Evolutionary conservation across 495 filamentous ascomycete genomes (phyloP).

Genomic region (Extremus antarcticus): DNA sequence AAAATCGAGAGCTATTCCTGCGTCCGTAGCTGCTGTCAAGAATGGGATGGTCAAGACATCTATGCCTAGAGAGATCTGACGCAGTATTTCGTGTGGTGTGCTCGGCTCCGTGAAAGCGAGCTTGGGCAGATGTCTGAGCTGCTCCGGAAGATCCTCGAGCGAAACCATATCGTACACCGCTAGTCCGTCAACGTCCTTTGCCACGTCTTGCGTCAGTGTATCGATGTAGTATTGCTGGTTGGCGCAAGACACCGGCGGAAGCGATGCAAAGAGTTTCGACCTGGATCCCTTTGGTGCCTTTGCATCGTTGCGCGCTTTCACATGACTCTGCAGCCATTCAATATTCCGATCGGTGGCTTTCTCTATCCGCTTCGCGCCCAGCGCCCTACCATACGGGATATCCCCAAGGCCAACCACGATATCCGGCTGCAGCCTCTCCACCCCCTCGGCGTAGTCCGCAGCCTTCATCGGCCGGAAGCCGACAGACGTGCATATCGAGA

Average conservation of each 20-base stretch:
- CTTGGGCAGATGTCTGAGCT: conserved; percentile 51
- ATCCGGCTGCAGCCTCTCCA: conserved; percentile 59
- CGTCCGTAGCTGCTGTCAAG: conserved; percentile 61
- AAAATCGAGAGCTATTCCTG: conserved; percentile 77
- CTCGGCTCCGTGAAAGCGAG: conserved; percentile 56
- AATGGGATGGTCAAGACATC: conserved; percentile 74
- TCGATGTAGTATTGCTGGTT: conserved; percentile 18
- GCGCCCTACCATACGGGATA: conserved; percentile 46
- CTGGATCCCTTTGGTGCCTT: not conserved
- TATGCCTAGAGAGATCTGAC: conserved; percentile 60
- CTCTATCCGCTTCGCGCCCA: conserved; percentile 56
- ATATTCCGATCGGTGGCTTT: conserved; percentile 84
- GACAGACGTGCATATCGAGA: conserved; percentile 70
- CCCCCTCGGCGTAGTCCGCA: conserved; percentile 53
- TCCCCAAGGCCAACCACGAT: conserved; percentile 72
- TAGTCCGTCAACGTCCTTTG: conserved; percentile 51
- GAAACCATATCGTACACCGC: conserved; percentile 69
- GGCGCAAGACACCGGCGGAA: conserved; percentile 11
- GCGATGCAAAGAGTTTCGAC: conserved; percentile 13
- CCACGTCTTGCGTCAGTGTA: not conserved
- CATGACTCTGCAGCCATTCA: conserved; percentile 53
- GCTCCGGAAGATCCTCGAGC: conserved; percentile 50
- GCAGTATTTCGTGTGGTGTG: conserved; percentile 64
- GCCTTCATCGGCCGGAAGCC: conserved; percentile 64
- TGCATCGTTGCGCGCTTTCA: conserved; percentile 24